Evolutionary conservation across 176 grass and related monocot genomes (phyloP).

Genomic region (Musa troglodytarum): DNA sequence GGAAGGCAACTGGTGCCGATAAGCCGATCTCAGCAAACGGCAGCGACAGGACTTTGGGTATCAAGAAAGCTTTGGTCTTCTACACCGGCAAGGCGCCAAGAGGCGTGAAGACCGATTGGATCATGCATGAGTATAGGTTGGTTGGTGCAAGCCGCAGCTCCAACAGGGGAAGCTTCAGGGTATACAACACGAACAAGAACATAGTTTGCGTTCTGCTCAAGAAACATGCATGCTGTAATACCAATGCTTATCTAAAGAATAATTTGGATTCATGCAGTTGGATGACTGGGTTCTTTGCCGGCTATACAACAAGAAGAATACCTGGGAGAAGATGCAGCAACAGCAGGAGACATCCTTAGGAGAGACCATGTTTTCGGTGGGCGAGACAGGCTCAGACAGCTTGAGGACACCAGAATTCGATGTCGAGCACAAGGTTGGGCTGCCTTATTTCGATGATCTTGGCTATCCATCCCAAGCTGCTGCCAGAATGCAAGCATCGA

Average conservation of each 20-base stretch:
- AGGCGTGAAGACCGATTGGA: slow-evolving; percentile 17
- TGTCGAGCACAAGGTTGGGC: background rate
- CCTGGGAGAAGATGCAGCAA: slow-evolving; percentile 8
- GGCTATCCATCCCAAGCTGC: background rate
- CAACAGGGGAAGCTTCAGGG: slow-evolving; percentile 5
- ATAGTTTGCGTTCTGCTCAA: background rate
- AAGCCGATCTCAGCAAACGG: slow-evolving; percentile 1
- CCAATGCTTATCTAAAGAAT: background rate
- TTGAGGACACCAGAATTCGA: slow-evolving; percentile 8
- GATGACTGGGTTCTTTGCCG: slow-evolving; percentile 20
- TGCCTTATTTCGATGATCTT: background rate
- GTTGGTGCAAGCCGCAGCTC: background rate
- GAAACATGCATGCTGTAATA: background rate
- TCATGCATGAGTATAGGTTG: slow-evolving; percentile 21
- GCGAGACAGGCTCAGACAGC: slow-evolving; percentile 2
- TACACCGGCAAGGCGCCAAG: slow-evolving; percentile 1
- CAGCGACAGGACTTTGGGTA: background rate
- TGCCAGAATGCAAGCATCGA: background rate
- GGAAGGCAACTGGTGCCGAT: slow-evolving; percentile 12
- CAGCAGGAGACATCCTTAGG: background rate
- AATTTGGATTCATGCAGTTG: background rate
- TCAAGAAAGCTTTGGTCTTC: slow-evolving; percentile 20
- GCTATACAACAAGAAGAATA: slow-evolving; percentile 21
- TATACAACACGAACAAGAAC: background rate
- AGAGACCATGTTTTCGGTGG: background rate